Evolutionary conservation across 83 land plant species (phyloP).

Genomic region (Picea engelmannii): DNA sequence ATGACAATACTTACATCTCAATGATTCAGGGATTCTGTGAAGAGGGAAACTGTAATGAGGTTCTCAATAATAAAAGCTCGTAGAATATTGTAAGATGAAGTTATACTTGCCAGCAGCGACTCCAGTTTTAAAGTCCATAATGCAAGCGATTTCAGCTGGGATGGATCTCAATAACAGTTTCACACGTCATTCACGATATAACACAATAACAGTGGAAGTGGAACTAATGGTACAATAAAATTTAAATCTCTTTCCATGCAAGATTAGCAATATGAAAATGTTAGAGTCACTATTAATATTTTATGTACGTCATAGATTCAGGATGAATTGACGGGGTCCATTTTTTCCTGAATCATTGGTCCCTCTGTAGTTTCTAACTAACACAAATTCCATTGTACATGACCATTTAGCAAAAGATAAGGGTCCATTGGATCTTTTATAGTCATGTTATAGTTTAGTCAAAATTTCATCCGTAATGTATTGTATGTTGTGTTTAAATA

Average conservation of each 20-base stretch:
- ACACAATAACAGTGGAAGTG: background rate
- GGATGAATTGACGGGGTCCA: background rate
- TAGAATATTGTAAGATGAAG: background rate
- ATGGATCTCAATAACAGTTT: background rate
- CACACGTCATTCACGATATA: background rate
- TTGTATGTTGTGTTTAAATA: no score
- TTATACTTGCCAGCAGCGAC: background rate
- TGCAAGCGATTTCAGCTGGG: background rate
- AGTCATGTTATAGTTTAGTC: background rate
- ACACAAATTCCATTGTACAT: background rate
- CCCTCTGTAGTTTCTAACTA: background rate
- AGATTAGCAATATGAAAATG: background rate
- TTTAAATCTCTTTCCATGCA: background rate
- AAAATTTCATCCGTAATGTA: background rate
- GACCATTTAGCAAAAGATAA: background rate
- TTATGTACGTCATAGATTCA: background rate
- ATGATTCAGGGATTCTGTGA: conserved; percentile 48
- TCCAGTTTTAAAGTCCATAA: background rate
- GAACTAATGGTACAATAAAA: no score
- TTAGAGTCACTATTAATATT: background rate
- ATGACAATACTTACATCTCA: conserved; percentile 47
- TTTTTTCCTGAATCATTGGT: background rate
- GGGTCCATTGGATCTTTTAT: background rate
- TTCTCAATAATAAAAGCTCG: background rate
- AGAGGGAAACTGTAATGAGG: conserved; percentile 17